Evolutionary conservation across 164 flowering plant genomes (phyloP).

Genomic region (Sedum album): DNA sequence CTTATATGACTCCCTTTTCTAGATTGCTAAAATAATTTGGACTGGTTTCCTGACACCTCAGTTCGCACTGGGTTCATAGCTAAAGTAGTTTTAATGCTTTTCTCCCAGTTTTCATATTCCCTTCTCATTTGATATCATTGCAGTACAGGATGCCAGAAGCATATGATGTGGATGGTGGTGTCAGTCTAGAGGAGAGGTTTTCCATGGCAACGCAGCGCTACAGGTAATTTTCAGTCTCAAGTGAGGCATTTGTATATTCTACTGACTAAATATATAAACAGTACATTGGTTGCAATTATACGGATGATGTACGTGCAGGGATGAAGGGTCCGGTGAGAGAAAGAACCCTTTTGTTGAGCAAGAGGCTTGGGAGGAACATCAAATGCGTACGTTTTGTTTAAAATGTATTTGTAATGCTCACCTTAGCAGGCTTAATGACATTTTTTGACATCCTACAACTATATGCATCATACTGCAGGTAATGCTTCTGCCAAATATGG

Average conservation of each 20-base stretch:
- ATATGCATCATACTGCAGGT: constrained; percentile 37
- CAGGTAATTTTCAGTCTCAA: constrained; percentile 35
- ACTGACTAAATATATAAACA: neutral
- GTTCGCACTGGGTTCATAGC: neutral
- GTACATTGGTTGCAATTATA: neutral
- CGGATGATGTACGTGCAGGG: constrained; percentile 30
- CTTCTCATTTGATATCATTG: neutral
- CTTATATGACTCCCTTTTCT: neutral
- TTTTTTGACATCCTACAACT: neutral
- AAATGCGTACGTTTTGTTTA: constrained; percentile 50
- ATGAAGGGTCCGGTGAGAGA: constrained; percentile 51
- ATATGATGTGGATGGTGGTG: constrained; percentile 78
- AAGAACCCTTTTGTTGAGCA: constrained; percentile 99
- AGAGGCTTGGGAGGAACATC: constrained; percentile 99
- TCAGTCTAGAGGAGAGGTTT: constrained; percentile 90
- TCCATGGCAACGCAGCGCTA: constrained; percentile 82
- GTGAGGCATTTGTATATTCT: neutral
- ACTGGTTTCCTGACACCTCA: neutral
- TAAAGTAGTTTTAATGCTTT: neutral
- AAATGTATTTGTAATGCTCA: neutral
- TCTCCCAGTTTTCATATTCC: neutral
- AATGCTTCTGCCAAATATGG: constrained; percentile 84
- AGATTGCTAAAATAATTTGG: neutral
- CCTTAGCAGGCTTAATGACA: neutral
- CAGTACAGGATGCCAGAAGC: constrained; percentile 98